A percentile compares a stretch with the other conserved stretches of the same genome.
Evolutionary conservation across 2,329 filamentous ascomycete genomes (phyloP).

Genomic region (Epicoccum nigrum): DNA sequence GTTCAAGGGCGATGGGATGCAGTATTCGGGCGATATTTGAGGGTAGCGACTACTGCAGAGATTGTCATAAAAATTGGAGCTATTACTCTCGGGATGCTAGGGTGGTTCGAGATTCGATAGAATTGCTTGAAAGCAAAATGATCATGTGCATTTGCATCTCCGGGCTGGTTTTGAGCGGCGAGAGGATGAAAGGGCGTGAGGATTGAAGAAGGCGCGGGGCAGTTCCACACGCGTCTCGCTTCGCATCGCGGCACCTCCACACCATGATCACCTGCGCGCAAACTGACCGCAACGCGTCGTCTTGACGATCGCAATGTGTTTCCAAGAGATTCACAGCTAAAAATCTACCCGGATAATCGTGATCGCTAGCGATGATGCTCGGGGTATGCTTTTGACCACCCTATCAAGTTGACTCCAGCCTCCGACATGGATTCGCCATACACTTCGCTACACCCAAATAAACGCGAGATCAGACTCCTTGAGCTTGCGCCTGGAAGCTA

Average conservation of each 20-base stretch:
- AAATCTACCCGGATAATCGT: too few species aligned
- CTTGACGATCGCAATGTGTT: too few species aligned
- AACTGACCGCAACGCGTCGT: neutral
- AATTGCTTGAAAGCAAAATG: too few species aligned
- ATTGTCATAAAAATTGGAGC: neutral
- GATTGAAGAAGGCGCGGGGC: neutral
- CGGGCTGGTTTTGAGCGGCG: neutral
- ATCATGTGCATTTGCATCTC: neutral
- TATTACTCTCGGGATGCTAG: too few species aligned
- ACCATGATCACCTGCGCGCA: too few species aligned
- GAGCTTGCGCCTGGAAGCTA: constrained; percentile 3
- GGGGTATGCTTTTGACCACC: too few species aligned
- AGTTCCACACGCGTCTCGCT: constrained; percentile 1
- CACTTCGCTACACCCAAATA: neutral
- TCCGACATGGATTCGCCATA: neutral
- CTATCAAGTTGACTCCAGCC: too few species aligned
- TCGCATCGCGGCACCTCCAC: neutral
- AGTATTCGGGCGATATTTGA: constrained; percentile 25
- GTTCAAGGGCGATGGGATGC: constrained; percentile 46
- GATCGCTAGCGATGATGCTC: too few species aligned
- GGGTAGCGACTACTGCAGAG: neutral
- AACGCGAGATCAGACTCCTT: constrained; percentile 4
- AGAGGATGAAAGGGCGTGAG: neutral
- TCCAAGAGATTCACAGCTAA: too few species aligned
- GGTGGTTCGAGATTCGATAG: too few species aligned